Evolutionary conservation across 495 filamentous ascomycete species (phyloP).

Genomic region (Penicillium desertorum): DNA sequence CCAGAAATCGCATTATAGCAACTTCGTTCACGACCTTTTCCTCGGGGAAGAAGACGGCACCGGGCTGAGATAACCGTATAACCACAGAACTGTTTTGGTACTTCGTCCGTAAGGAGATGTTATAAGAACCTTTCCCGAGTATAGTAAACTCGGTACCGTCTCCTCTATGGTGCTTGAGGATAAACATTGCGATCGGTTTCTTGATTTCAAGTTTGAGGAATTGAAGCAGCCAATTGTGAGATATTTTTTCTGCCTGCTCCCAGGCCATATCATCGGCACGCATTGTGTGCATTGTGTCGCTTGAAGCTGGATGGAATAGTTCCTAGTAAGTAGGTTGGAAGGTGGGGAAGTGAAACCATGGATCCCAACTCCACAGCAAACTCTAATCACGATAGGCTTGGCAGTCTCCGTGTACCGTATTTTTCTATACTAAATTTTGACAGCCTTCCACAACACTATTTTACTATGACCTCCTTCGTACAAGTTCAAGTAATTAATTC

Average conservation of each 20-base stretch:
- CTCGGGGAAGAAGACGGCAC: slow-evolving; percentile 25
- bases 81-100: slow-evolving; percentile 4
- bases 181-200: slow-evolving; percentile 14
- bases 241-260: slow-evolving; percentile 15
- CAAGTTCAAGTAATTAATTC: too few relatives aligned
- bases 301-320: background rate
- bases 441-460: too few relatives aligned
- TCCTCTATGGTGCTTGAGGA: slow-evolving; percentile 13
- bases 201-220: slow-evolving; percentile 13
- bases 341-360: too few relatives aligned
- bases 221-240: slow-evolving; percentile 18
- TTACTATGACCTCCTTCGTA: too few relatives aligned
- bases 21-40: slow-evolving; percentile 44
- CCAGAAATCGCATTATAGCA: slow-evolving; percentile 42
- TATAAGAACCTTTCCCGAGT: slow-evolving; percentile 19
- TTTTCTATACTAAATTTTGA: too few relatives aligned
- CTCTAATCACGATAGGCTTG: too few relatives aligned
- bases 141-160: slow-evolving; percentile 10
- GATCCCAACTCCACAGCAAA: too few relatives aligned
- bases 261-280: slow-evolving; percentile 18
- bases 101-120: slow-evolving; percentile 19
- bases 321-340: too few relatives aligned
- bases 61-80: slow-evolving; percentile 17
- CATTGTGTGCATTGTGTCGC: background rate
- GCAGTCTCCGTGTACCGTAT: too few relatives aligned